phyloP scores from a whole-genome alignment of 2,329 filamentous ascomycete species.

The Diaporthe amygdali region DNA sequence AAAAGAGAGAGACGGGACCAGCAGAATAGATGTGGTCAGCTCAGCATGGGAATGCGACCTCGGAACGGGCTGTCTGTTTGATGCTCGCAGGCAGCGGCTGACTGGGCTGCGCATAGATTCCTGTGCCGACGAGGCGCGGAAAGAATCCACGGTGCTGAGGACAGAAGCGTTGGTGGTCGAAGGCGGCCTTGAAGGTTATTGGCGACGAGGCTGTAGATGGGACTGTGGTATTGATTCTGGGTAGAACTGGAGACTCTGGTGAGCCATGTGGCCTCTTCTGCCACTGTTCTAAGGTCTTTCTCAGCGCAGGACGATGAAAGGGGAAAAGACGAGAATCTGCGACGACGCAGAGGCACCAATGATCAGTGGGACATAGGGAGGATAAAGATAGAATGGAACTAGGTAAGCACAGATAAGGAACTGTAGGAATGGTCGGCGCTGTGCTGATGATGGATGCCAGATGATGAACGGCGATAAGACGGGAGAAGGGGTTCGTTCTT shows the following conservation, averaged over 20 bases:
- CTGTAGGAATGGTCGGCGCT: background rate
- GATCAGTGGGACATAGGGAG: background rate
- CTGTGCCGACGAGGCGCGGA: background rate
- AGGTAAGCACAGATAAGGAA: conserved; percentile 1
- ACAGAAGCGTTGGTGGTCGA: background rate
- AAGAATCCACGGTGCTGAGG: background rate
- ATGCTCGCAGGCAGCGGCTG: background rate
- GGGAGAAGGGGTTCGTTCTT: background rate
- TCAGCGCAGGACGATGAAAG: background rate
- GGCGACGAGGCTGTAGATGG: background rate
- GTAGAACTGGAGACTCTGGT: background rate
- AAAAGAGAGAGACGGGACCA: background rate
- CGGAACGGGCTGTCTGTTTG: background rate
- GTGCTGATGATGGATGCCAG: background rate
- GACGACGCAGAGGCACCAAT: background rate
- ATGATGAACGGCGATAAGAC: background rate
- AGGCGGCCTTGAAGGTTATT: background rate
- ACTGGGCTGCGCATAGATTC: background rate
- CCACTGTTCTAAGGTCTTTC: conserved; percentile 1
- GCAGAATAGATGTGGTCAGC: background rate
- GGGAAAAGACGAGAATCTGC: background rate
- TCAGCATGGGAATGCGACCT: background rate
- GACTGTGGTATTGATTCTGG: background rate
- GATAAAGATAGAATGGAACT: background rate
- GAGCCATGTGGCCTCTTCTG: conserved; percentile 18